Evolutionary conservation across 495 filamentous ascomycete genomes (phyloP).

Genomic region (Sordaria brevicollis): DNA sequence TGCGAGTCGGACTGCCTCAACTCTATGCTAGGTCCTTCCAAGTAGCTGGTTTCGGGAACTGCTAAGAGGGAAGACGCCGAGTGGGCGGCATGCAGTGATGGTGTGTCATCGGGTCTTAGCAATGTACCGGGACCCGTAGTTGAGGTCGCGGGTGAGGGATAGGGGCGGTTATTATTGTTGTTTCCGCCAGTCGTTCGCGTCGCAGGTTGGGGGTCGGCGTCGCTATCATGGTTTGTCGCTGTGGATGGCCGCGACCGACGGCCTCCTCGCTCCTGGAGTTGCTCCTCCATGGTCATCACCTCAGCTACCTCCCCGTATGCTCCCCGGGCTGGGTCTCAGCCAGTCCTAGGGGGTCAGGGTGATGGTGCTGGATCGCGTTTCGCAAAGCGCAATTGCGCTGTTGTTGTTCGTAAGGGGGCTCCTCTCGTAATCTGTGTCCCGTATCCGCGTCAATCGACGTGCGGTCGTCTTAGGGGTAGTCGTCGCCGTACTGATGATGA

Average conservation of each 20-base stretch:
- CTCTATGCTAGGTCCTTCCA: constrained; percentile 33
- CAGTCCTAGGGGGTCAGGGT: neutral
- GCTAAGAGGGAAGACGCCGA: neutral
- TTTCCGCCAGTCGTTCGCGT: neutral
- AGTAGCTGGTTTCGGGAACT: constrained; percentile 28
- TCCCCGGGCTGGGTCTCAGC: neutral
- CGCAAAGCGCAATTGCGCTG: neutral
- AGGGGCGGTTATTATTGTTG: constrained; percentile 7
- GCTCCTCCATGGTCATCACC: neutral
- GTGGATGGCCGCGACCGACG: neutral
- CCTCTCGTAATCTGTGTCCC: neutral
- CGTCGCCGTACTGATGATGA: neutral
- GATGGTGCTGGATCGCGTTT: neutral
- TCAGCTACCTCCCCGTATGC: neutral
- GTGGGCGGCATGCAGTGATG: constrained; percentile 9
- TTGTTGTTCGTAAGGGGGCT: neutral
- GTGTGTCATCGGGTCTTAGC: constrained; percentile 18
- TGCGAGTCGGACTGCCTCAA: constrained; percentile 29
- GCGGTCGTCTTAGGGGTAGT: neutral
- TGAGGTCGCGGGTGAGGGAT: neutral
- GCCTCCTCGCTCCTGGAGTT: neutral
- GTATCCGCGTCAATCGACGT: neutral
- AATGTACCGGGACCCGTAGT: constrained; percentile 1
- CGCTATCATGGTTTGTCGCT: neutral
- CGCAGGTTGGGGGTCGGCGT: neutral